Conservation (phyloP, 2,329 filamentous ascomycete genomes). For the Nigrospora oryzae region DNA sequence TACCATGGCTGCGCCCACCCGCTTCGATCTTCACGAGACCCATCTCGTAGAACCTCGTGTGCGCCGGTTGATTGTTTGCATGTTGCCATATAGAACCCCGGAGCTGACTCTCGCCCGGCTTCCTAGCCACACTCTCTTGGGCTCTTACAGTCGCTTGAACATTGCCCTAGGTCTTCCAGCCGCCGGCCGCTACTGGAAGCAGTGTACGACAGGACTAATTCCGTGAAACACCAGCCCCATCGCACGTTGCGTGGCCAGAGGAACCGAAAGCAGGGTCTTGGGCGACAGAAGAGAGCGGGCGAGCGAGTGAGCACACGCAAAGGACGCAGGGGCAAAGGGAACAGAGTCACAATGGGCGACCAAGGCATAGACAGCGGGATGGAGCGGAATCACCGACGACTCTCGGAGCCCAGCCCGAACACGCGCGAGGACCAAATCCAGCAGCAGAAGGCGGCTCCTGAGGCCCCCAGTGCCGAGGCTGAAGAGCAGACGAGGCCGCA, state of each 20-base stretch:
- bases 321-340: neutral
- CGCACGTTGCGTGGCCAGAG: neutral
- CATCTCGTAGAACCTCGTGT: neutral
- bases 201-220: neutral
- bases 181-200: neutral
- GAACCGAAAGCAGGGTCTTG: too few relatives aligned
- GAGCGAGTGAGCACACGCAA: too few relatives aligned
- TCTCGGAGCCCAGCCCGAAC: constrained; percentile 19
- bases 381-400: constrained; percentile 19
- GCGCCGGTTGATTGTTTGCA: neutral
- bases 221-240: neutral
- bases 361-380: constrained; percentile 22
- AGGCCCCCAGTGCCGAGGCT: constrained; percentile 14
- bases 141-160: neutral
- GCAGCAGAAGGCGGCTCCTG: constrained; percentile 15
- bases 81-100: neutral
- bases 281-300: too few relatives aligned
- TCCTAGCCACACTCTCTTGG: constrained; percentile 1
- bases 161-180: neutral
- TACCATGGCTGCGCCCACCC: neutral
- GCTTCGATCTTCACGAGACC: constrained; percentile 1
- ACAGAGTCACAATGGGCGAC: constrained; percentile 17
- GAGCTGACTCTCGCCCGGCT: neutral
- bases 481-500: constrained; percentile 15
- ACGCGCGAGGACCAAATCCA: constrained; percentile 22